Conservation (phyloP, 2,329 filamentous ascomycete species). For the Ambrosiella cleistominuta region DNA sequence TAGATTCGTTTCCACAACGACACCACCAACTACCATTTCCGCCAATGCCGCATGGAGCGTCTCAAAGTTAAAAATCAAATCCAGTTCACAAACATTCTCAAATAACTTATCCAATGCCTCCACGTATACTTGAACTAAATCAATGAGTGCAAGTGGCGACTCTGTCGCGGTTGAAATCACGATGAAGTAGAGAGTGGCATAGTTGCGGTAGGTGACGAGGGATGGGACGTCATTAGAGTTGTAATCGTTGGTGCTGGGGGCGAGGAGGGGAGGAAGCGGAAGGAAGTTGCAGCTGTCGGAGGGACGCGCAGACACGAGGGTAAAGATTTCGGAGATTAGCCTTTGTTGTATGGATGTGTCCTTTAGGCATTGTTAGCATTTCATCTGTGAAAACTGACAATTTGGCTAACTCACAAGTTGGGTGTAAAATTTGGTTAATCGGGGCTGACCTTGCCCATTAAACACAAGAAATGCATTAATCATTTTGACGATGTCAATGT, state of each 20-base stretch:
- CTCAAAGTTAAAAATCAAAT: conserved; percentile 98
- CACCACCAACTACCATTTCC: conserved; percentile 91
- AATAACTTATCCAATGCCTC: conserved; percentile 89
- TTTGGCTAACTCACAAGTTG: conserved; percentile 48
- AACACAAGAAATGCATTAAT: conserved; percentile 98
- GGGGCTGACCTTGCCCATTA: conserved; percentile 92
- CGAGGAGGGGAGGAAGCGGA: conserved; percentile 52
- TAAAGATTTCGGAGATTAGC: conserved; percentile 92
- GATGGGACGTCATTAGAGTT: conserved; percentile 74
- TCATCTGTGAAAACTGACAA: neutral
- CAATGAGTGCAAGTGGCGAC: conserved; percentile 83
- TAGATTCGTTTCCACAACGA: conserved; percentile 81
- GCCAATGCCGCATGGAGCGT: conserved; percentile 77
- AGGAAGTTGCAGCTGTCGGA: conserved; percentile 95
- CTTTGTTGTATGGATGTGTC: conserved; percentile 95
- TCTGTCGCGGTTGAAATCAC: conserved; percentile 93
- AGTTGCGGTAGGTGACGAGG: conserved; percentile 93
- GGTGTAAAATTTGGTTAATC: conserved; percentile 96
- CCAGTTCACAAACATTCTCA: conserved; percentile 95
- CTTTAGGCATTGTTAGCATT: conserved; percentile 28
- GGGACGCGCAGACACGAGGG: conserved; percentile 79
- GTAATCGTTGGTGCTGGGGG: conserved; percentile 44
- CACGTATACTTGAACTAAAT: conserved; percentile 95
- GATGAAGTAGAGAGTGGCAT: conserved; percentile 97
- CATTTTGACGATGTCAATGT: conserved; percentile 34